phyloP scores from a whole-genome alignment of 352 stramenopile species.

The Phytophthora idaei region DNA sequence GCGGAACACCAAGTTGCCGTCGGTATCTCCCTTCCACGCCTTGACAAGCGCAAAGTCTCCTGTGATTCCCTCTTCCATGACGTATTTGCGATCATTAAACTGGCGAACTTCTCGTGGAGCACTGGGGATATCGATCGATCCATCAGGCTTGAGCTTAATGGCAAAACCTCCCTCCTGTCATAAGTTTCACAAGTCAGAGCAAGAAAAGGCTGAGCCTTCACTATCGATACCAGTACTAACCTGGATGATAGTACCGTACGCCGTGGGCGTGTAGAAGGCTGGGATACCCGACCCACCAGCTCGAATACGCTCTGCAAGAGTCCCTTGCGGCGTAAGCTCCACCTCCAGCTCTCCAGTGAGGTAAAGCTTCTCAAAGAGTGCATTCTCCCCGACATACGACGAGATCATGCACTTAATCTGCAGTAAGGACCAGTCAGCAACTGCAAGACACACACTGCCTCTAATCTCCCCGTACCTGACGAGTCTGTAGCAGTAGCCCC shows the following conservation, averaged over 20 bases:
- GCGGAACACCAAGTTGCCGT: slow-evolving; percentile 96
- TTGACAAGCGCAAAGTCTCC: slow-evolving; percentile 96
- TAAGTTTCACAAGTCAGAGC: not conserved
- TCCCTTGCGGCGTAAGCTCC: slow-evolving; percentile 97
- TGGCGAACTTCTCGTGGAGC: slow-evolving; percentile 67
- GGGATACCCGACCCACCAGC: slow-evolving; percentile 95
- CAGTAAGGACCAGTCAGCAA: not conserved
- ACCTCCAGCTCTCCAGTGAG: slow-evolving; percentile 93
- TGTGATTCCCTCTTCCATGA: slow-evolving; percentile 96
- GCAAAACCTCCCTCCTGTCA: slow-evolving; percentile 74
- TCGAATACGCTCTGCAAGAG: slow-evolving; percentile 92
- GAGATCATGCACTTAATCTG: slow-evolving; percentile 97
- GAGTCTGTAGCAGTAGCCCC: slow-evolving; percentile 91
- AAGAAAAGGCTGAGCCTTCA: not conserved
- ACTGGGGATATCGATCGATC: slow-evolving; percentile 72
- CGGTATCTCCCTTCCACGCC: slow-evolving; percentile 95
- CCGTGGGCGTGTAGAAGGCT: slow-evolving; percentile 96
- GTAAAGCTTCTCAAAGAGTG: slow-evolving; percentile 93
- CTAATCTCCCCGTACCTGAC: slow-evolving; percentile 56
- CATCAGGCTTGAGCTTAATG: slow-evolving; percentile 77
- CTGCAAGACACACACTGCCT: not conserved
- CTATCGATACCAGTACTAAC: slow-evolving; percentile 15
- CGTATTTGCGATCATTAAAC: slow-evolving; percentile 92
- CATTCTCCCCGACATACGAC: slow-evolving; percentile 97
- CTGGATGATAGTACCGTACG: slow-evolving; percentile 92